Evolutionary conservation across 2,329 filamentous ascomycete species (phyloP), one percentile per base, ranked within the genome.

Genomic region (Cordyceps javanica): DNA sequence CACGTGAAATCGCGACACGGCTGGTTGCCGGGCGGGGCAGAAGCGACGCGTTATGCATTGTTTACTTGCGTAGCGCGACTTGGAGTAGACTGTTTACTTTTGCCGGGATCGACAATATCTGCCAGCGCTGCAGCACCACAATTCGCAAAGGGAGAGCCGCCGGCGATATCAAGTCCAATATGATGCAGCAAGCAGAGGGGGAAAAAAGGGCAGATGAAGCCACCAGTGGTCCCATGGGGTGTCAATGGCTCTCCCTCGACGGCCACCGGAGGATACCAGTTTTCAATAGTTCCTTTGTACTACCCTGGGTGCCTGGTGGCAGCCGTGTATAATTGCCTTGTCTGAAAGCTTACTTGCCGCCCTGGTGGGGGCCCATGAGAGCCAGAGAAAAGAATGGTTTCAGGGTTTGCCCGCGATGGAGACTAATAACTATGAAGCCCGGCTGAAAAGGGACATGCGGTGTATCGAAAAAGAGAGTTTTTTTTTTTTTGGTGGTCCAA

Each of bases 61-160:
- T 58, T 58, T 58, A 58, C 56, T 58, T 53, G 38, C 4, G n/a
- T 44, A 39, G 49, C 56, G 56, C 49, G 55, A 51, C 55, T 51
- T n/a, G 54, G 30, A 4, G 9, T 45, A 25, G 13, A 10, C 28
- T 57, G 55, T 57, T 50, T 55, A 55, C 53, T 46, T n/a, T n/a
- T 48, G 32, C 10, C 9, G 30, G 34, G 32, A 39, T 30, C 13
- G 16, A 55, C 30, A 28, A n/a, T 13, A 19, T 39, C 34, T 21
- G 25, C 9, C 41, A 41, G 16, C 41, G 32, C 39, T 26, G 13
- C 21, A 41, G 3, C 2, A 14, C 8, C 51, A 21, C 28, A 32
- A 54, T 48, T 46, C n/a, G 30, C 34, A 39, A 55, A 55, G 42
- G 53, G 53, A 55, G 41, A 21, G n/a, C 21, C 6, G 14, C 30